Base-by-base conservation (phyloP, 1,284 basidiomycete species). In the Xerocomus nothofagi region DNA sequence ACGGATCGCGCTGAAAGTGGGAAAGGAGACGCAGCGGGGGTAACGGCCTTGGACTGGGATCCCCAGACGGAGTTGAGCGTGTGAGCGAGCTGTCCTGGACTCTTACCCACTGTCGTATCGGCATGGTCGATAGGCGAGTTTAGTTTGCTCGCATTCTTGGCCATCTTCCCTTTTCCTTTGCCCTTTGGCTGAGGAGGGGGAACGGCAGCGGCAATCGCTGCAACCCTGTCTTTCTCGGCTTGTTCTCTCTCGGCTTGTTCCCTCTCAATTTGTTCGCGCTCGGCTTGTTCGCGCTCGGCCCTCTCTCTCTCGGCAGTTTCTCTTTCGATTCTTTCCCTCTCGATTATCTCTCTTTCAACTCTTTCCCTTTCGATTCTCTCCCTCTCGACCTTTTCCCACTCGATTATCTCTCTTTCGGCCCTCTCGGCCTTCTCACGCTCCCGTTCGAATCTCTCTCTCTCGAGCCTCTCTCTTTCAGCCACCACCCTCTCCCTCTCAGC, bases 71-170 rank as follows among this genome's bases (percentile, higher is more conserved):
- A 51, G 15, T 9, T 58, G 10, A 66, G 66, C 1, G 62, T 11
- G 0, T 62, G 8, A 2, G 31, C 51, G 27, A 66, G 62, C 12
- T 50, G 44, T 17, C 60, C 51, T 39, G 64, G 61, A 36, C 67
- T 66, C 52, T 57, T 66, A 11, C 64, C 64, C 5, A 69, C 66
- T 3, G 47, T 43, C 14, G 64, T 56, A 27, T 66, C 64, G 24
- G 66, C 64, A 17, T 56, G 39, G 43, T 66, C 64, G 32, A 67
- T 14, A 1, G 67, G 67, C 18, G 66, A 57, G 33, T 0, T 56
- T 2, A 3, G 45, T 26, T 65, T 68, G 49, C 39, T 68, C 43
- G 55, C 14, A 18, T 52, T 48, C 51, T 65, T 69, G 42, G 27
- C 3, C 4, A 11, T 11, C 42, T 61, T 66, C 5, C 21, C 46